Evolutionary conservation across 2,329 filamentous ascomycete species (phyloP), one percentile per base, ranked within the genome.

Genomic region (Curvularia spicifera): DNA sequence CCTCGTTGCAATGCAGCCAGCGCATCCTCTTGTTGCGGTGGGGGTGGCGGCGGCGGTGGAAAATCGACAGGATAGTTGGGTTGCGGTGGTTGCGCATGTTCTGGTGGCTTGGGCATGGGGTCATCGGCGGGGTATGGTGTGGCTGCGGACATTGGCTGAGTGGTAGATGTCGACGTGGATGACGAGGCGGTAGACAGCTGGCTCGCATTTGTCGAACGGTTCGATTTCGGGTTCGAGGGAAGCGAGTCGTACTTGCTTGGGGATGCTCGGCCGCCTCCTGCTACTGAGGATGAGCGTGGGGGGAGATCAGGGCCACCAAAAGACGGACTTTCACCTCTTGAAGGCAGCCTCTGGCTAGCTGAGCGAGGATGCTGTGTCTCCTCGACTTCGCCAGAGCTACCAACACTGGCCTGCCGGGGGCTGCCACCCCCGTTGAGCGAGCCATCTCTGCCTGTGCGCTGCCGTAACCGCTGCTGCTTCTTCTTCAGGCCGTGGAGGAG

Each of bases 401-500:
- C 72, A 15, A 73, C 66, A 57, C 74, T 77, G 60, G 69, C 71
- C 57, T 78, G 75, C 6, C 76, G 61, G 53, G 79, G 76, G 52
- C 75, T 81, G 12, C 56, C 51, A 51, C 68, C 68, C 52, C 75
- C 75, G 57, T 77, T 79, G 40, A 72, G 56, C 5, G 66, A 66
- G 51, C 85, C 79, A 53, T 84, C 81, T 64, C 80, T 78, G 53
- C 81, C 78, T 57, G 81, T 81, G 59, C 84, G 82, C 61, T 86
- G 85, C 44, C 87, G 81, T 70, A 99, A 79, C 70, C 93, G 91
- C 72, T 96, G 93, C 75, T 99, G 95, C 77, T 99, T 99, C 78
- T 94, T 89, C 81, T 99, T 99, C 63, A 99, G 80, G 2, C 95
- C 95, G 75, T 99, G 95, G 8, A 99, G 85, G 29, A 99, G 83